Evolutionary conservation across 805 yeast genomes (phyloP).

Genomic region (Nakazawaea holstii): DNA sequence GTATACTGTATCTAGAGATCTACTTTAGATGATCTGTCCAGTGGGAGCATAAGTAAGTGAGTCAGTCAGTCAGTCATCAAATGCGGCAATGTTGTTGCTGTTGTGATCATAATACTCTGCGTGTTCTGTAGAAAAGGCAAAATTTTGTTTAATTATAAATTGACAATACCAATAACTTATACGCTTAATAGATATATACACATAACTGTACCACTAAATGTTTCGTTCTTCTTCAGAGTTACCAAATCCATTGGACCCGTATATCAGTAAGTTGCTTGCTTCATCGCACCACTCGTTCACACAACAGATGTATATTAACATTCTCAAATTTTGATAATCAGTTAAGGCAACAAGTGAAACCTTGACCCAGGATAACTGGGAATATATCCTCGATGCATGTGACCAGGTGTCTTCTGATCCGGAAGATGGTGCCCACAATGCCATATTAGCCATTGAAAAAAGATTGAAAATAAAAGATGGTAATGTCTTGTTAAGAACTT

Average conservation of each 20-base stretch:
- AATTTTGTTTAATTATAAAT: not conserved
- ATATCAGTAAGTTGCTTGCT: conserved; percentile 4
- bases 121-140: no score
- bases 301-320: not conserved
- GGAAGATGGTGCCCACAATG: conserved; percentile 44
- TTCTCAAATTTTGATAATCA: not conserved
- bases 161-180: no score
- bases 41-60: no score
- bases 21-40: no score
- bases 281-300: not conserved
- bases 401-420: conserved; percentile 61
- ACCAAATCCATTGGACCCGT: conserved; percentile 5
- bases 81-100: no score
- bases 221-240: conserved; percentile 8
- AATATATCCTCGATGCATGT: conserved; percentile 56
- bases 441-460: conserved; percentile 39
- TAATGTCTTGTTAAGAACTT: conserved; percentile 56
- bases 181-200: not conserved
- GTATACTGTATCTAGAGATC: no score
- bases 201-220: not conserved
- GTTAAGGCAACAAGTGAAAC: conserved; percentile 60
- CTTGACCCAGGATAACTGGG: conserved; percentile 65
- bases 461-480: conserved; percentile 53
- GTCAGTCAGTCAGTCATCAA: no score
- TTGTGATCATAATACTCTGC: no score